These are phyloP conservation scores for Eucalyptus cloeziana DNA, from an alignment of 345 rosid species.

Conservation along the genomic window DNA sequence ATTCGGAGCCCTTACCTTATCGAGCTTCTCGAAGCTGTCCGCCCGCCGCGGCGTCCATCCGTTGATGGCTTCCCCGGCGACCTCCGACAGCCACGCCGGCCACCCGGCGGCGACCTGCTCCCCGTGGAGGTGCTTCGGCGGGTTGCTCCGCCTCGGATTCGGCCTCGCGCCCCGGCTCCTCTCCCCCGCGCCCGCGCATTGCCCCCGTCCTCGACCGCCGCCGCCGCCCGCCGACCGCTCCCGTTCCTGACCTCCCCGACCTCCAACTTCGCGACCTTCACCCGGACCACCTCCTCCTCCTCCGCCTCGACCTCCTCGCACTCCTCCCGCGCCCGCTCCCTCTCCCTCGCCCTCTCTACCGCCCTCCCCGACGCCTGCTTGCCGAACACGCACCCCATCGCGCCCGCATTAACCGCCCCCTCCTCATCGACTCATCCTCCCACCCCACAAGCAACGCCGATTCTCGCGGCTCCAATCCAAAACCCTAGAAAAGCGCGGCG, in stretches of 20 bases:
- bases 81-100: conserved; percentile 76
- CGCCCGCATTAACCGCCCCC: conserved; percentile 8
- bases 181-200: conserved; percentile 3
- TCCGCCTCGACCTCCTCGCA: conserved; percentile 7
- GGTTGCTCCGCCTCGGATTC: conserved; percentile 52
- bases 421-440: conserved; percentile 28
- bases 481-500: neutral
- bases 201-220: conserved; percentile 9
- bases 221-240: conserved; percentile 3
- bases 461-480: neutral
- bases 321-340: neutral
- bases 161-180: conserved; percentile 34
- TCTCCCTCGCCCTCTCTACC: conserved; percentile 21
- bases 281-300: conserved; percentile 8
- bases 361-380: conserved; percentile 31
- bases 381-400: conserved; percentile 81
- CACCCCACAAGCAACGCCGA: neutral
- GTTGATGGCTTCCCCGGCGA: conserved; percentile 70
- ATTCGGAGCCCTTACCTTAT: conserved; percentile 25
- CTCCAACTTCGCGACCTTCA: neutral
- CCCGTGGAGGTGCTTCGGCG: conserved; percentile 43
- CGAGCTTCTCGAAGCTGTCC: conserved; percentile 69
- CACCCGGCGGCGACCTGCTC: conserved; percentile 88
- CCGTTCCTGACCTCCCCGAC: conserved; percentile 28
- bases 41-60: conserved; percentile 86